These are phyloP conservation scores for Botrytis cinerea DNA, from an alignment of 2,329 filamentous ascomycete genomes.

Conservation along the genomic window DNA sequence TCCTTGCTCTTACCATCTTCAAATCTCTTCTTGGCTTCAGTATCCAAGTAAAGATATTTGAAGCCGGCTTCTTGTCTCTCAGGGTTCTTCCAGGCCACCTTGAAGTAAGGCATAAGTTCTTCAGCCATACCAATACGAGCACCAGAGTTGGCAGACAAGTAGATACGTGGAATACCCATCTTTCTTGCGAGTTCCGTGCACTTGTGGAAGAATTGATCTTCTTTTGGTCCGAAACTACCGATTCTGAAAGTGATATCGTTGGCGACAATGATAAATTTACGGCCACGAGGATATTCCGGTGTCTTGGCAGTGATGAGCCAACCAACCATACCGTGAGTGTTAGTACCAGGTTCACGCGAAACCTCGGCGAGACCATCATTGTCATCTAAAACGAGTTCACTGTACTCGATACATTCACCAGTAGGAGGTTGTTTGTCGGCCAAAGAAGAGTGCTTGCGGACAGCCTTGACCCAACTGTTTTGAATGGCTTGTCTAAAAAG, in stretches of 20 bases:
- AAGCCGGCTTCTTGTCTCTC: conserved; percentile 83
- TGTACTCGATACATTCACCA: conserved; percentile 92
- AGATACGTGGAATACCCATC: conserved; percentile 93
- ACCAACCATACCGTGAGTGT: conserved; percentile 96
- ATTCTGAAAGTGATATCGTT: conserved; percentile 99
- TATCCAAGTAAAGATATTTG: conserved; percentile 93
- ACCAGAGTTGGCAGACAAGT: conserved; percentile 98
- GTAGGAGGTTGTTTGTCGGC: conserved; percentile 78
- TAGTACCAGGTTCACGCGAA: conserved; percentile 90
- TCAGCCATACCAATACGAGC: conserved; percentile 95
- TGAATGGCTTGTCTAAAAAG: conserved; percentile 97
- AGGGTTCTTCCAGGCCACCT: conserved; percentile 90
- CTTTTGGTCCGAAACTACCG: conserved; percentile 92
- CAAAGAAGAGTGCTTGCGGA: conserved; percentile 71
- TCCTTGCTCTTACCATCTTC: conserved; percentile 73
- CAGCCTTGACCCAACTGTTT: conserved; percentile 83
- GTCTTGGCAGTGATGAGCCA: conserved; percentile 96
- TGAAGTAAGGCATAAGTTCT: conserved; percentile 96
- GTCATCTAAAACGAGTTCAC: conserved; percentile 92
- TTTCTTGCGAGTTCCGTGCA: conserved; percentile 95
- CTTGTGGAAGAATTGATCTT: conserved; percentile 99
- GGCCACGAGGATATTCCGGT: conserved; percentile 89
- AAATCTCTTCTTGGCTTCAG: conserved; percentile 82
- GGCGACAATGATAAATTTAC: conserved; percentile 93
- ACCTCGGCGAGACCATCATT: conserved; percentile 90